Percentiles rank a stretch among this genome's conserved stretches.
Evolutionary conservation across 2,329 filamentous ascomycete genomes (phyloP).

Genomic region (Bipolaris bicolor): DNA sequence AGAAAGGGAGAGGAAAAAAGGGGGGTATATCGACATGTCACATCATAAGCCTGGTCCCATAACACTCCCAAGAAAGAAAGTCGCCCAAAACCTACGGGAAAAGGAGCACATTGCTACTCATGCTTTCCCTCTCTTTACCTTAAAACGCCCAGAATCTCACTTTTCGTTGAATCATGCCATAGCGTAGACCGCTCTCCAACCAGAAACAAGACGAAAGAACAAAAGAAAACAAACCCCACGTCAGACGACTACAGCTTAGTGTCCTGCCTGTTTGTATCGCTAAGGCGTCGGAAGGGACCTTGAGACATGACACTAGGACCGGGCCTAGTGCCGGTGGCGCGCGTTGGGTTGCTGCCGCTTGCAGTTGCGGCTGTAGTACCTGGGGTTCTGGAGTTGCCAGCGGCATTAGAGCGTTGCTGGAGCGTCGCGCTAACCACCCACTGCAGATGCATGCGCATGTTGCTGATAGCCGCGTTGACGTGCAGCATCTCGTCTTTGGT

Average conservation of each 20-base stretch:
- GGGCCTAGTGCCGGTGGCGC: slow-evolving; percentile 29
- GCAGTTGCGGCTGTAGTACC: slow-evolving; percentile 30
- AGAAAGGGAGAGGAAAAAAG: slow-evolving; percentile 1
- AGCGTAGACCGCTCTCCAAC: slow-evolving; percentile 13
- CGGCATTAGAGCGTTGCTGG: slow-evolving; percentile 48
- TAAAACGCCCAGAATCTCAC: slow-evolving; percentile 11
- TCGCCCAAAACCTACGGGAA: neutral
- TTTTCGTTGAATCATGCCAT: slow-evolving; percentile 29
- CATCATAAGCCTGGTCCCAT: neutral
- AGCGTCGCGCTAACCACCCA: slow-evolving; percentile 66
- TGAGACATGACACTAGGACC: slow-evolving; percentile 35
- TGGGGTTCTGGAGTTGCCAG: slow-evolving; percentile 34
- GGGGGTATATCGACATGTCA: slow-evolving; percentile 11
- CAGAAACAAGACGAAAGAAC: neutral
- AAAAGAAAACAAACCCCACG: neutral
- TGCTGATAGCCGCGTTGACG: slow-evolving; percentile 64
- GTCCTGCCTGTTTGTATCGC: slow-evolving; percentile 46
- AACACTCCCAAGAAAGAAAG: neutral
- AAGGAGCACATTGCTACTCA: neutral
- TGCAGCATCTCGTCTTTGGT: slow-evolving; percentile 68
- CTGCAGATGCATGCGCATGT: slow-evolving; percentile 65
- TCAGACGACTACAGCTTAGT: slow-evolving; percentile 40
- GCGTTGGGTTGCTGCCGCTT: slow-evolving; percentile 33
- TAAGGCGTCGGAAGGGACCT: slow-evolving; percentile 40
- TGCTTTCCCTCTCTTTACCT: neutral